Base-by-base conservation (phyloP, 2,329 filamentous ascomycete species). In the Phyllosticta paracitricarpa region DNA sequence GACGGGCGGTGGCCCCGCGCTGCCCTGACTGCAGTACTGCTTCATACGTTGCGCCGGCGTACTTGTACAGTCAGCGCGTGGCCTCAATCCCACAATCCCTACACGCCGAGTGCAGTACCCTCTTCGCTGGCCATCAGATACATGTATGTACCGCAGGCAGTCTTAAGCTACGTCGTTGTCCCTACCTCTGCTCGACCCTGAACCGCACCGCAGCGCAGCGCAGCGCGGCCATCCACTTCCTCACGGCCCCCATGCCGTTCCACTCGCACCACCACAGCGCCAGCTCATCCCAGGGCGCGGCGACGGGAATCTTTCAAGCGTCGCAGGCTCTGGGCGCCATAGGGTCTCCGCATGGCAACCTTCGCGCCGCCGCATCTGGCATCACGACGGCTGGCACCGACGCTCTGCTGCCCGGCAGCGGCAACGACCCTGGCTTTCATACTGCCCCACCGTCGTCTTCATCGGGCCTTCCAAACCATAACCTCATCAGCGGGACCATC, bases 291-390 rank as follows among this genome's bases (percentile, higher is more conserved):
- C 56, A 55, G 48, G 66, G 68, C 52, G 71, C 75, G 60, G 74
- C 75, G 55, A 69, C 72, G 60, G 75, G 77, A 64, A 73, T 81
- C 65, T 77, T 74, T 64, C 74, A 77, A 58, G 75, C 77, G 25
- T 75, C 76, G 30, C 75, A 77, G 64, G 73, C 76, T 57, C 68
- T 81, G 67, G 77, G 75, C 69, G 77, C 77, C 62, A 76, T 80
- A 63, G 79, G 75, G 64, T 73, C 76, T 63, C 77, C 77, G 56
- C 69, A 70, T 61, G 74, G 72, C 52, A 75, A 75, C 66, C 70
- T 75, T 63, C 70, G 74, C 53, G 64, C 68, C 53, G 72, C 72
- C 59, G 74, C 75, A 28, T 71, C 72, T 60, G 73, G 72, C 57
- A 75, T 73, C 10, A 78, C 76, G 24, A 69, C 68, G 28, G 75